Base-by-base conservation (phyloP, 1,284 basidiomycete genomes). In the Ganoderma sinense region DNA sequence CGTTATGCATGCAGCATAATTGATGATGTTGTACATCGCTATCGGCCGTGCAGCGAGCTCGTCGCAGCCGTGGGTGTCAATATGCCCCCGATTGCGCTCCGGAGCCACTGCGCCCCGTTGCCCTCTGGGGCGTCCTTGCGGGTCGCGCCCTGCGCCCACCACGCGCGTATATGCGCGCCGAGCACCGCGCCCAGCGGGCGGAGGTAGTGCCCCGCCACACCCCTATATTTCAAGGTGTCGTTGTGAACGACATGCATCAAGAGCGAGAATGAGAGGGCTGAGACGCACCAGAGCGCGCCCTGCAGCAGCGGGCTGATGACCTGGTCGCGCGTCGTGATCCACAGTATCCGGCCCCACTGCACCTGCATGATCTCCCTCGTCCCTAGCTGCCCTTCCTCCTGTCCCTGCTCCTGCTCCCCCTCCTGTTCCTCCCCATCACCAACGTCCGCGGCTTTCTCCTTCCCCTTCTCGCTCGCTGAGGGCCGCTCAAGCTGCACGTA, bases 321-420 rank as follows among this genome's bases (percentile, higher is more conserved):
- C 75, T 93, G 91, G 80, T 93, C 92, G 66, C 89, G 83, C 10
- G 85, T 75, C 20, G 92, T 93, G 62, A 91, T 81, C 88, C 89
- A 93, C 11, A 84, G 70, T 13, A 93, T 81, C 67, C 83, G 83
- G 16, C 80, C 80, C 91, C 91, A 94, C 64, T 90, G 83, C 18
- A 91, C 81, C 11, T 79, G 79, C 33, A 88, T 81, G 39, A 86
- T 78, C 75, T 82, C 80, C 45, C 78, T 74, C 68, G 77, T 71
- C 4, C 74, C 75, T 10, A 51, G 48, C 10, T 23, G 23, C 33
- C 53, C 66, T 2, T 71, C 45, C 31, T 73, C 75, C 8, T 73
- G 70, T 29, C 62, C 62, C n/a, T 26, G 41, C 64, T 77, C 75
- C 72, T 51, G 72, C 75, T 43, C 71, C 45, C 73, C 70, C 13